Percentiles rank a stretch among this genome's conserved stretches.
Evolutionary conservation across 768 basidiomycete genomes (phyloP).

Genomic region (Termitomyces sp.): DNA sequence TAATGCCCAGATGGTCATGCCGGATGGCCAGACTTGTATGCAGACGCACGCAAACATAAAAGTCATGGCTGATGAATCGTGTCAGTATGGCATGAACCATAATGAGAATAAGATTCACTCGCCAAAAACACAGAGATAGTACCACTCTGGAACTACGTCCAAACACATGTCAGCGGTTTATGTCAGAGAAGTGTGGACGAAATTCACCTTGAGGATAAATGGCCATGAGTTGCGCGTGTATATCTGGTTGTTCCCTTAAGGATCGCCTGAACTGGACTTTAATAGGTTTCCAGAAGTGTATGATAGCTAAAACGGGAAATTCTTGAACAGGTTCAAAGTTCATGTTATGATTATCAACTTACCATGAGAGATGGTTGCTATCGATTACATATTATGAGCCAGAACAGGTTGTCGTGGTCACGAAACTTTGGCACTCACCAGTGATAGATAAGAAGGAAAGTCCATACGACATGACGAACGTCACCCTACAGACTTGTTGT

Average conservation of each 20-base stretch:
- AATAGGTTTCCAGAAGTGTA: slow-evolving; percentile 55
- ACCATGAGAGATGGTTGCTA: slow-evolving; percentile 44
- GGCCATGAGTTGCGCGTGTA: slow-evolving; percentile 57
- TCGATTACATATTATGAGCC: background rate
- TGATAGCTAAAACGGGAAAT: slow-evolving; percentile 25
- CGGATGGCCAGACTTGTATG: slow-evolving; percentile 60
- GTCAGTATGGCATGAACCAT: background rate
- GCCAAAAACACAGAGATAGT: slow-evolving; percentile 50
- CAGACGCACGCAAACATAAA: slow-evolving; percentile 58
- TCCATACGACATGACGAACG: slow-evolving; percentile 52
- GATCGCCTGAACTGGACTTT: slow-evolving; percentile 43
- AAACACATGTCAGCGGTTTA: background rate
- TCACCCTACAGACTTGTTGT: slow-evolving; percentile 28
- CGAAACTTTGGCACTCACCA: slow-evolving; percentile 20
- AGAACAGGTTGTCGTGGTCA: background rate
- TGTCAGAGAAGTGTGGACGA: background rate
- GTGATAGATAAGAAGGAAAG: slow-evolving; percentile 63
- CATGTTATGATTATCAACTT: background rate
- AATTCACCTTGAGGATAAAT: slow-evolving; percentile 39
- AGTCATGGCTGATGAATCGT: slow-evolving; percentile 33
- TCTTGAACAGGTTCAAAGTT: background rate
- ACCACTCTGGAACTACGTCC: slow-evolving; percentile 52
- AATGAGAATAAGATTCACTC: slow-evolving; percentile 6
- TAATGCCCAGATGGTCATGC: slow-evolving; percentile 65
- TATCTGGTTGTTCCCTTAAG: slow-evolving; percentile 50